Conservation (phyloP, 345 rosid species). For the Pugionium dolabratum region DNA sequence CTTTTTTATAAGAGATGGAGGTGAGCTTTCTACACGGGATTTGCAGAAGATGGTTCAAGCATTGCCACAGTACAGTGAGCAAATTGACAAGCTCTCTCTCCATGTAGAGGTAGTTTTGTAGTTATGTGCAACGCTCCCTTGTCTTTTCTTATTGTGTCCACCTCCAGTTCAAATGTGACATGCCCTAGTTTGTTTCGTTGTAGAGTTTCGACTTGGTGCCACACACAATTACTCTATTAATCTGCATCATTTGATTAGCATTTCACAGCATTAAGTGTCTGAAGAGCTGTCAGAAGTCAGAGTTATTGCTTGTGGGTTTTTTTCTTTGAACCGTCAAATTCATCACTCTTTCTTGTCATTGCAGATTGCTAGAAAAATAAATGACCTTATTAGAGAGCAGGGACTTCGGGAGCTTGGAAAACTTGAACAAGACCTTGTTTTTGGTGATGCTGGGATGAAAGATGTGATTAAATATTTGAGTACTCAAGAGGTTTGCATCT, state of each 20-base stretch:
- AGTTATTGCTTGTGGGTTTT: slow-evolving; percentile 1
- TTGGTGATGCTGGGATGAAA: slow-evolving; percentile 98
- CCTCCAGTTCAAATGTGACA: slow-evolving; percentile 31
- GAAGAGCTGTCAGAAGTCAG: slow-evolving; percentile 1
- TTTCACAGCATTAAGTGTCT: neutral
- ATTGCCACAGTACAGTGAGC: slow-evolving; percentile 97
- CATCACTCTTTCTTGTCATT: slow-evolving; percentile 40
- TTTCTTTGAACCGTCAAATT: neutral
- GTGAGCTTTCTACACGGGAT: slow-evolving; percentile 89
- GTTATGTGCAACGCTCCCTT: slow-evolving; percentile 14
- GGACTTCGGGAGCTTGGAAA: slow-evolving; percentile 93
- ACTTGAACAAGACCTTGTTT: slow-evolving; percentile 95
- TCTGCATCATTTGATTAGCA: slow-evolving; percentile 14
- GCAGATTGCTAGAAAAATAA: slow-evolving; percentile 95
- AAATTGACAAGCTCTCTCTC: slow-evolving; percentile 98
- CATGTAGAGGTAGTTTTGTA: slow-evolving; percentile 85
- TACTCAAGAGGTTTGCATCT: slow-evolving; percentile 63
- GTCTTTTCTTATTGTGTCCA: slow-evolving; percentile 17
- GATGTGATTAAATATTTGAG: slow-evolving; percentile 87
- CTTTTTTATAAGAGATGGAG: slow-evolving; percentile 56
- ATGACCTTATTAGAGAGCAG: slow-evolving; percentile 73
- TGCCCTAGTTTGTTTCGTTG: slow-evolving; percentile 36
- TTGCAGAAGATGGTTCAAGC: slow-evolving; percentile 99
- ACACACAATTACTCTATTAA: too few species aligned
- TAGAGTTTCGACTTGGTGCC: slow-evolving; percentile 48